Evolutionary conservation across 371 early-diverging fungal genomes (phyloP), one percentile per base, ranked within the genome.

Genomic region (Mucor saturninus): DNA sequence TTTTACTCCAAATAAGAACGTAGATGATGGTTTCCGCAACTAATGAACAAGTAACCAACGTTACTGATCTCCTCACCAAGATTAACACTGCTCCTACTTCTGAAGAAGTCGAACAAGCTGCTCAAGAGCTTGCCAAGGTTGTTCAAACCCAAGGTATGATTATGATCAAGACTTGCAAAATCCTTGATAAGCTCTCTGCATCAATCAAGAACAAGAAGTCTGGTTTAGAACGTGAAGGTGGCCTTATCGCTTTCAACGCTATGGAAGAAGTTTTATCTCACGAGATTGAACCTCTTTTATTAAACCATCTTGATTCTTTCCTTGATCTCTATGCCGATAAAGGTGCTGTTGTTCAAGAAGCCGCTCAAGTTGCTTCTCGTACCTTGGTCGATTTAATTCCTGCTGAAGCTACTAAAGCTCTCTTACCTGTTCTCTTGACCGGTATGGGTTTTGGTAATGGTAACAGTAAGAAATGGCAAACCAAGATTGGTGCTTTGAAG

Each of bases 401-500:
- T 8, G 73, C 86, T 14, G 83, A 86, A 66, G 85, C 88, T n/a
- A 77, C 86, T 28, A 71, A 74, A 11, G 51, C 76, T 52, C 56
- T 89, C 5, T 67, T 91, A 54, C 91, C 93, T 32, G 65, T 84
- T 30, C 76, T 92, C 8, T 84, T 74, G 58, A 86, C 87, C 32
- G 86, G 77, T 65, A 86, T 88, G 79, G 79, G 79, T 30, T 52
- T 52, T 35, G 65, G 60, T 42, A 64, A 54, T 39, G 77, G 66
- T 50, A 79, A 84, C 59, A 85, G 86, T 57, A 90, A 88, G 69
- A 91, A 91, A 64, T 91, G 91, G 93, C 91, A 92, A 74, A 88
- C 90, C 48, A 86, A 88, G 70, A 79, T 87, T 28, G 90, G 84
- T 49, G 89, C 89, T 21, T 69, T 90, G 39, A 79, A 88, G 56